These are phyloP conservation scores for Clarireedia sp. DNA, from an alignment of 2,329 filamentous ascomycete species.

Conservation along the genomic window DNA sequence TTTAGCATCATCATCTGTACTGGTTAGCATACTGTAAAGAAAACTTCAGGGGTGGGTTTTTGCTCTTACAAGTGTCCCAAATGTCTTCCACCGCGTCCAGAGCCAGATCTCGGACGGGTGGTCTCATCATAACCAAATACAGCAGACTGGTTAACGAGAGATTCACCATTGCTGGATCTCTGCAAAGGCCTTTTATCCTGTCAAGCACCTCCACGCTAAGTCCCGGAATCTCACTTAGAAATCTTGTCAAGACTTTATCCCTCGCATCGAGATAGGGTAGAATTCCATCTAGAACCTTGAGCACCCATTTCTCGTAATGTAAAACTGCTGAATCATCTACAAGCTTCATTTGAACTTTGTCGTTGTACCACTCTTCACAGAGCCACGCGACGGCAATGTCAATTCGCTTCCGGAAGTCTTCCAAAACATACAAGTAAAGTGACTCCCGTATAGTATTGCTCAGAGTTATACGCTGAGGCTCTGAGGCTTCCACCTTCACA, in stretches of 20 bases:
- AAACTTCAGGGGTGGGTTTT: neutral
- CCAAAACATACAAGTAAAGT: conserved; percentile 78
- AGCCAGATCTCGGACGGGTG: conserved; percentile 54
- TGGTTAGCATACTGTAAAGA: conserved; percentile 17
- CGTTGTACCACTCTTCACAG: conserved; percentile 97
- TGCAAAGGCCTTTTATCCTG: conserved; percentile 60
- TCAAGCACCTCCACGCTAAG: conserved; percentile 65
- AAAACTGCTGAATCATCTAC: conserved; percentile 39
- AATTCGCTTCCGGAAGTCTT: conserved; percentile 84
- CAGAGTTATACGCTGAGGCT: conserved; percentile 39
- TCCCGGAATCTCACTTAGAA: conserved; percentile 83
- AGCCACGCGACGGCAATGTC: conserved; percentile 90
- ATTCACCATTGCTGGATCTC: conserved; percentile 56
- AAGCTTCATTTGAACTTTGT: conserved; percentile 48
- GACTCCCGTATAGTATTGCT: conserved; percentile 68
- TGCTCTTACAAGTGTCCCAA: conserved; percentile 54
- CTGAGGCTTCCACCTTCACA: conserved; percentile 48
- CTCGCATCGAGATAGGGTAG: conserved; percentile 84
- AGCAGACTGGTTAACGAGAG: conserved; percentile 57
- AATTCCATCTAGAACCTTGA: conserved; percentile 81
- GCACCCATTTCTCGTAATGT: conserved; percentile 72
- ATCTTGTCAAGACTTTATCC: conserved; percentile 83
- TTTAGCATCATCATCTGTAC: conserved; percentile 52
- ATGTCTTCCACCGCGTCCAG: conserved; percentile 59
- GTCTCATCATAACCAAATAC: conserved; percentile 60